Conservation (phyloP, 1,139 yeast genomes). For the Pichia sp. region DNA sequence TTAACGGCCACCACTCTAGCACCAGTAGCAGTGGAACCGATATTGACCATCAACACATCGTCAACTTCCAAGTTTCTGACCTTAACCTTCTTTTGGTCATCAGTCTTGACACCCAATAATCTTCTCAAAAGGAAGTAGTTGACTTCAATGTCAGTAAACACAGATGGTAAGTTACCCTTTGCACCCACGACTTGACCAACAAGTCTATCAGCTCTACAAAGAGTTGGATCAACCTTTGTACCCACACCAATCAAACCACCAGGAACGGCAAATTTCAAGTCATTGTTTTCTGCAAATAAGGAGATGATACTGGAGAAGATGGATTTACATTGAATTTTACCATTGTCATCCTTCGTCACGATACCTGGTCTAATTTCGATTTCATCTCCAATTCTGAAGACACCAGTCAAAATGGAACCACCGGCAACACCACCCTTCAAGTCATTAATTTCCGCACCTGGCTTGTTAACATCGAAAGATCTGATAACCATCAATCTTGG, state of each 20-base stretch:
- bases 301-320: slow-evolving; percentile 92
- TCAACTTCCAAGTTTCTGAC: slow-evolving; percentile 91
- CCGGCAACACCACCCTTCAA: slow-evolving; percentile 99
- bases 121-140: slow-evolving; percentile 96
- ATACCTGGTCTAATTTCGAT: slow-evolving; percentile 99
- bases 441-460: slow-evolving; percentile 97
- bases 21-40: slow-evolving; percentile 99
- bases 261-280: slow-evolving; percentile 97
- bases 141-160: slow-evolving; percentile 95
- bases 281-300: slow-evolving; percentile 95
- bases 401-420: slow-evolving; percentile 97
- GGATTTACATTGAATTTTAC: slow-evolving; percentile 92
- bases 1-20: slow-evolving; percentile 97
- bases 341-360: slow-evolving; percentile 83
- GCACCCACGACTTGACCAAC: slow-evolving; percentile 99
- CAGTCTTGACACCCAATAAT: slow-evolving; percentile 96
- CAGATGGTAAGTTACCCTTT: slow-evolving; percentile 89
- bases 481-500: slow-evolving; percentile 97
- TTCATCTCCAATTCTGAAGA: slow-evolving; percentile 94
- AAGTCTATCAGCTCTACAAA: slow-evolving; percentile 98
- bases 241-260: slow-evolving; percentile 99
- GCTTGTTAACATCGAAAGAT: slow-evolving; percentile 97
- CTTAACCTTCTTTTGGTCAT: slow-evolving; percentile 95
- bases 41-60: slow-evolving; percentile 97
- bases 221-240: slow-evolving; percentile 96